Conservation (phyloP, 495 filamentous ascomycete species). For the Xylaria telfairii region DNA sequence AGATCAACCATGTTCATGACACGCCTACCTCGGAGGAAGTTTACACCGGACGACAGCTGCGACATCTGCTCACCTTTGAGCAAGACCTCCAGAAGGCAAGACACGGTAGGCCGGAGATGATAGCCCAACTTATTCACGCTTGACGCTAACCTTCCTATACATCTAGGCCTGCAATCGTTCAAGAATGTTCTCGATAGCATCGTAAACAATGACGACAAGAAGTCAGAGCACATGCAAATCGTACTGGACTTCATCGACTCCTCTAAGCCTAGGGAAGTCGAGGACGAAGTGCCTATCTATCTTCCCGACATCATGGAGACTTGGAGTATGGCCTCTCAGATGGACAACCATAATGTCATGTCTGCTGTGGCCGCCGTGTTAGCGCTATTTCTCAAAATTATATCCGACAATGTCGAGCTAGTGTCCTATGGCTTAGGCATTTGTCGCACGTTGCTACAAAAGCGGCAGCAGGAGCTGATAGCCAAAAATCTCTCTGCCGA, state of each 20-base stretch:
- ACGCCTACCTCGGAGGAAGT: slow-evolving; percentile 61
- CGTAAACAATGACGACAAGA: slow-evolving; percentile 55
- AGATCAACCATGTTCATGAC: slow-evolving; percentile 49
- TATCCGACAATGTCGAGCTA: slow-evolving; percentile 74
- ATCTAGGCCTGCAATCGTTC: slow-evolving; percentile 74
- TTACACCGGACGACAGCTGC: slow-evolving; percentile 63
- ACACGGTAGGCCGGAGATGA: slow-evolving; percentile 60
- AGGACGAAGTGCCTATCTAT: slow-evolving; percentile 61
- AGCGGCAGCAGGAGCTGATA: slow-evolving; percentile 73
- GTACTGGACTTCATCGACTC: slow-evolving; percentile 76
- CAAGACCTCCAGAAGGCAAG: slow-evolving; percentile 66
- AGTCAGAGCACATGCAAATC: slow-evolving; percentile 60
- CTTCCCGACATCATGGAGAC: slow-evolving; percentile 77
- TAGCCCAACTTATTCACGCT: not conserved
- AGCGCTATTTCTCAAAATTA: slow-evolving; percentile 74
- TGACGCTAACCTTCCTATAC: slow-evolving; percentile 22
- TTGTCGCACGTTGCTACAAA: slow-evolving; percentile 75
- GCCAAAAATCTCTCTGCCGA: slow-evolving; percentile 72
- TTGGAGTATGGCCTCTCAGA: slow-evolving; percentile 76
- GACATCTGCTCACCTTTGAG: slow-evolving; percentile 67
- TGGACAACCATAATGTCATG: slow-evolving; percentile 74
- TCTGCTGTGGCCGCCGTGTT: slow-evolving; percentile 77
- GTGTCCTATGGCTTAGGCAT: slow-evolving; percentile 71
- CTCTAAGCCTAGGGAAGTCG: slow-evolving; percentile 61
- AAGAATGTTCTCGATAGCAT: slow-evolving; percentile 76